phyloP scores from a whole-genome alignment of 1,284 basidiomycete species.

The Leccinum angustisporum region DNA sequence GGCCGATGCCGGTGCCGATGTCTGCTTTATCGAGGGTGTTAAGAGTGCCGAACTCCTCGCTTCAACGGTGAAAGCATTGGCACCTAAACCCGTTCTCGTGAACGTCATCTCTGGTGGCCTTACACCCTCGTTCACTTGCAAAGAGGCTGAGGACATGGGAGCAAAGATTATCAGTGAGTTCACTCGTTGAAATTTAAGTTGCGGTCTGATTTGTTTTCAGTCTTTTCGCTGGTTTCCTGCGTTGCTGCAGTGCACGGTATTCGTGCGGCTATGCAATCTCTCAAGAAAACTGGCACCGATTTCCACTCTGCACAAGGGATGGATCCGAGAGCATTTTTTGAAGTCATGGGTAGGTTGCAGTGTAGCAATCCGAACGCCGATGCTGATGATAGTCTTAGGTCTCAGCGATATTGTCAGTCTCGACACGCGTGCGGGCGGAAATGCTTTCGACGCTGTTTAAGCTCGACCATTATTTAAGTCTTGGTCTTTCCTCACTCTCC shows the following conservation, averaged over 20 bases:
- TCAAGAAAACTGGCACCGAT: slow-evolving; percentile 77
- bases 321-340: slow-evolving; percentile 75
- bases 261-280: slow-evolving; percentile 67
- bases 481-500: background rate
- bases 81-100: slow-evolving; percentile 73
- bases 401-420: slow-evolving; percentile 56
- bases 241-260: slow-evolving; percentile 73
- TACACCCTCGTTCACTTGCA: slow-evolving; percentile 68
- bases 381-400: slow-evolving; percentile 35
- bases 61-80: slow-evolving; percentile 61
- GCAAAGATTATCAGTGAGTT: slow-evolving; percentile 74
- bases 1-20: slow-evolving; percentile 74
- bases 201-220: slow-evolving; percentile 31
- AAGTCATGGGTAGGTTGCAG: slow-evolving; percentile 57
- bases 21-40: slow-evolving; percentile 84
- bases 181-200: background rate
- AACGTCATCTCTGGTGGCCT: slow-evolving; percentile 78
- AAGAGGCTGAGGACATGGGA: slow-evolving; percentile 66
- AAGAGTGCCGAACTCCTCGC: slow-evolving; percentile 65
- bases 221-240: slow-evolving; percentile 69
- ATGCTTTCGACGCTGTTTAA: slow-evolving; percentile 52
- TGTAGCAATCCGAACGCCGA: background rate
- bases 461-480: background rate
- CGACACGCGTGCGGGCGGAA: slow-evolving; percentile 61
- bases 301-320: slow-evolving; percentile 67